Conservation (phyloP, 164 flowering plant species). For the Aristolochia contorta region DNA sequence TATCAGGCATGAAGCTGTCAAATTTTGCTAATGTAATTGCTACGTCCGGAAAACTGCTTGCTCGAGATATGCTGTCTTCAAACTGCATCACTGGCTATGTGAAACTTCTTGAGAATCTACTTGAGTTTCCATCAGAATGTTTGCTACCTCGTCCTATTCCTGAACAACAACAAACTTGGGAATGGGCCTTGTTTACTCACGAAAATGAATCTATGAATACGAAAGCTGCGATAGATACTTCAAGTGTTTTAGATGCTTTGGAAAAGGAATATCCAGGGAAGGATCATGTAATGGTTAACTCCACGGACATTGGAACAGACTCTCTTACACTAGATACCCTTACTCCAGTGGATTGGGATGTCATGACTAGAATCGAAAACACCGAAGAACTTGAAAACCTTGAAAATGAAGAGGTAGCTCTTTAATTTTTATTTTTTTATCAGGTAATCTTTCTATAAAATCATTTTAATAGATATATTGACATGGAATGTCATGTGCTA, state of each 20-base stretch:
- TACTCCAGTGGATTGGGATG: slow-evolving; percentile 54
- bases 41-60: slow-evolving; percentile 63
- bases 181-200: slow-evolving; percentile 51
- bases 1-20: slow-evolving; percentile 60
- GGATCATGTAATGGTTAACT: slow-evolving; percentile 12
- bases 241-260: slow-evolving; percentile 43
- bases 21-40: slow-evolving; percentile 53
- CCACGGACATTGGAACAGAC: slow-evolving; percentile 27
- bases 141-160: slow-evolving; percentile 46
- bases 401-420: slow-evolving; percentile 72
- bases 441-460: not conserved
- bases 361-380: slow-evolving; percentile 46
- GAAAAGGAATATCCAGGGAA: slow-evolving; percentile 37
- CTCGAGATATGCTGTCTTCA: slow-evolving; percentile 71
- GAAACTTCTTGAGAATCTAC: slow-evolving; percentile 53
- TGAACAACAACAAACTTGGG: slow-evolving; percentile 51
- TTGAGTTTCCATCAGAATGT: slow-evolving; percentile 78
- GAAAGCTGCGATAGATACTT: slow-evolving; percentile 13
- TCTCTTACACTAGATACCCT: slow-evolving; percentile 29
- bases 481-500: slow-evolving; percentile 14
- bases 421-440: not conserved
- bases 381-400: slow-evolving; percentile 63
- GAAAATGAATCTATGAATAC: slow-evolving; percentile 29
- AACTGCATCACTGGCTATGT: slow-evolving; percentile 74
- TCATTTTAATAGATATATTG: not conserved